phyloP scores from a whole-genome alignment of 768 basidiomycete genomes.

The Termitomyces sp. region DNA sequence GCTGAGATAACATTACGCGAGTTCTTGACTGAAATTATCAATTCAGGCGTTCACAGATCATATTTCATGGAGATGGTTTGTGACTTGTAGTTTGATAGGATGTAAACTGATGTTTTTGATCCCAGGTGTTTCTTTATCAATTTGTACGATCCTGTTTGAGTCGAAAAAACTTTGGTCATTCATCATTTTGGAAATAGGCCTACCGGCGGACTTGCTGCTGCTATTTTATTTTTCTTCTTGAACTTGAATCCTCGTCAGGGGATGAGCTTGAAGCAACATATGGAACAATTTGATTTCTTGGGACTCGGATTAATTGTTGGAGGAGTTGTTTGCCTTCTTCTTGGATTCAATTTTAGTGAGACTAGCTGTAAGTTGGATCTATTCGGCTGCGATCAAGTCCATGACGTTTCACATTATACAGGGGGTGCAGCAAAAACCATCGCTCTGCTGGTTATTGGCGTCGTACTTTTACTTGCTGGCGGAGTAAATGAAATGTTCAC shows the following conservation, averaged over 20 bases:
- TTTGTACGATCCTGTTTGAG: constrained; percentile 41
- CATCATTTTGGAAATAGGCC: constrained; percentile 42
- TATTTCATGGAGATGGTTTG: constrained; percentile 76
- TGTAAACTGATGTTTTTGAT: background rate
- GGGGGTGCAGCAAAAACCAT: constrained; percentile 64
- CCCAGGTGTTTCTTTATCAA: constrained; percentile 75
- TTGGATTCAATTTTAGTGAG: constrained; percentile 75
- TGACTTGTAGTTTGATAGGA: background rate
- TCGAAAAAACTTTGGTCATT: background rate
- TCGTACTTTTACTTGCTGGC: constrained; percentile 46
- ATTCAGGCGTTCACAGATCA: constrained; percentile 66
- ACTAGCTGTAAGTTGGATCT: constrained; percentile 48
- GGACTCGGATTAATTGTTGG: constrained; percentile 61
- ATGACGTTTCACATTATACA: constrained; percentile 19
- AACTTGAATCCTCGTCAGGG: constrained; percentile 75
- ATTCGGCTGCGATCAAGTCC: background rate
- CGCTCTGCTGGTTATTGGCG: constrained; percentile 56
- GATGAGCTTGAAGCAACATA: constrained; percentile 53
- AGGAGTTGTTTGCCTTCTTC: constrained; percentile 64
- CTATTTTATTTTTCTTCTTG: constrained; percentile 67
- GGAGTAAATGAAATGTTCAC: constrained; percentile 61
- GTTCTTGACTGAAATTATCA: constrained; percentile 2
- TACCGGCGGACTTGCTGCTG: constrained; percentile 64
- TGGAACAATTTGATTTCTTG: constrained; percentile 68
- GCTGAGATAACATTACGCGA: background rate